Conservation (phyloP, 2,329 filamentous ascomycete genomes). For the Blastomyces parvus region DNA sequence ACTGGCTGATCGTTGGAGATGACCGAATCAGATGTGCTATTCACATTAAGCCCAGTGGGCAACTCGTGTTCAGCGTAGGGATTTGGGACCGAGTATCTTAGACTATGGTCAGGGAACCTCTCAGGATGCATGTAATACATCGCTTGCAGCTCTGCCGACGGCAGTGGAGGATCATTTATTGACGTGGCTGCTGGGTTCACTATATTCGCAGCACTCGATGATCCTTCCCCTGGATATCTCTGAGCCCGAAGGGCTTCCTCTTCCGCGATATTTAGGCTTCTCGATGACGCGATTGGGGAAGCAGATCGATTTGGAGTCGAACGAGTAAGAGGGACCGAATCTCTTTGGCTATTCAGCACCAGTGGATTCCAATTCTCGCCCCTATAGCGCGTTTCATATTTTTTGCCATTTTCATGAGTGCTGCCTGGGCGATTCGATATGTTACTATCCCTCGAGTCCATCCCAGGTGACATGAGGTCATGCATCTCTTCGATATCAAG, state of each 20-base stretch:
- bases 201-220: not conserved
- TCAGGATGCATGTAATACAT: not conserved
- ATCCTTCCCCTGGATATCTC: not conserved
- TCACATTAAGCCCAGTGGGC: not conserved
- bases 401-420: not conserved
- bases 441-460: not conserved
- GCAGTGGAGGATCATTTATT: not conserved
- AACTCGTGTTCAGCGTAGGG: not conserved
- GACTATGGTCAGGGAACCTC: not conserved
- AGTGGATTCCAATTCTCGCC: not conserved
- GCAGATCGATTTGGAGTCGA: not conserved
- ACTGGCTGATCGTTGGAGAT: not conserved
- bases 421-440: not conserved
- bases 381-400: not conserved
- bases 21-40: not conserved
- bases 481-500: slow-evolving; percentile 20
- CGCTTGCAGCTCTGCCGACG: not conserved
- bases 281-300: not conserved
- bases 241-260: not conserved
- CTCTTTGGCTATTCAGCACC: not conserved
- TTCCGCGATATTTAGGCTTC: not conserved
- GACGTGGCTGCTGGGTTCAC: not conserved
- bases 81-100: not conserved
- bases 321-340: no score
- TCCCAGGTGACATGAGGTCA: not conserved